Evolutionary conservation across 164 flowering plant genomes (phyloP), one percentile per base, ranked within the genome.

Genomic region (Litsea cubeba): DNA sequence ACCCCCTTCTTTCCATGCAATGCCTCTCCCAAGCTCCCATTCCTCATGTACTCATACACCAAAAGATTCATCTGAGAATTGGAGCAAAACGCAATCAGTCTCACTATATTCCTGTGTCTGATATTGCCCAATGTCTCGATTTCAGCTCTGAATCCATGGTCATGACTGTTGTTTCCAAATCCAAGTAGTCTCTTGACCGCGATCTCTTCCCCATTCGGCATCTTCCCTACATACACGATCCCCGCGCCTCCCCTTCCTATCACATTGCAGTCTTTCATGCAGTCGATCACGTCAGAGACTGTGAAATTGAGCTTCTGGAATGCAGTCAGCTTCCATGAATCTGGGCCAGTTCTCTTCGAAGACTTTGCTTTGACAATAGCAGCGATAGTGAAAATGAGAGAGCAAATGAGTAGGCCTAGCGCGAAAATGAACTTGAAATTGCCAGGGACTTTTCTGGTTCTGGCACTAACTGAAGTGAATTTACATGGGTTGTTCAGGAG

Each of bases 211-310:
- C 89, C 92, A 50, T 82, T 90, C 0, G 85, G 85, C 90, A 85
- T 90, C 1, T 68, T 66, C 65, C 92, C 92, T 57, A 67, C 81
- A 78, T 87, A 91, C 15, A 91, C 94, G 14, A 85, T 79, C 35
- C 97, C 97, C 2, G 97, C 89, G 28, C 97, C 97, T 18, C 97
- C 94, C 83, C 79, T 84, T 15, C 94, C 92, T 58, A 91, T 87
- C 2, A 87, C 76, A 74, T 87, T 88, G 78, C 81, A 72, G 2
- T 91, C 97, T 76, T 88, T 88, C 32, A 91, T 69, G 74, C 90
- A 86, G 26, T 84, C 94, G 62, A 91, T 49, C 15, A 91, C 81
- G 62, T 90, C 88, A 14, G 86, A 76, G 17, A 83, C 77, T 12
- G 82, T 79, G 58, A 88, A 91, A 30, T 82, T 86, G 15, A 90